Base-by-base conservation (phyloP, 2,329 filamentous ascomycete genomes). In the Penicillium hordei region DNA sequence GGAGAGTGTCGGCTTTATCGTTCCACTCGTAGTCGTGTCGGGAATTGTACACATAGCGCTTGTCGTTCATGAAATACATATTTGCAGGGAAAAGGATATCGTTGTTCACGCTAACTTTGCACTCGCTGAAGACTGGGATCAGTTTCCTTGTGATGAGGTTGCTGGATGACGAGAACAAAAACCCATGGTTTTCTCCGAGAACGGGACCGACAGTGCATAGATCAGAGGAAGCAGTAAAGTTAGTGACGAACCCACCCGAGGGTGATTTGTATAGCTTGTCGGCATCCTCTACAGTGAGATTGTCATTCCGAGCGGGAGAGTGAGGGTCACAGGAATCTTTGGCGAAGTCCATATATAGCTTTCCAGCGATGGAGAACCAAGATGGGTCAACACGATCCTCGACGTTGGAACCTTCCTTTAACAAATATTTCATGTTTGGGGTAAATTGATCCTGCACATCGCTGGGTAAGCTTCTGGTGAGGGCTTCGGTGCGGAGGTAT, bases 41-140 rank as follows among this genome's bases (percentile, higher is more conserved):
- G 8, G 77, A 70, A 52, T 83, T 81, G 52, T 86, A 86, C 1
- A 79, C 81, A 70, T 88, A 88, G 45, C 82, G 80, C 7, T 78
- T 75, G 65, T 88, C 83, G 9, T 81, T 73, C 19, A 79, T 79
- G 60, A 86, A 82, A 66, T 89, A 89, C 81, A 89, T 88, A 49
- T 86, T 85, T 1, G 87, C 85, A 0, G 87, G 87, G 17, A 89
- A 82, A 15, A 89, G 78, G 59, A 89, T 89, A 63, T 89, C 87
- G 67, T 87, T 89, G 76, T 89, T 89, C 61, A 87, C 82, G 19
- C 82, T 81, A 38, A 89, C 77, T 68, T 89, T 89, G 73, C 86
- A 89, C 58, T 87, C 87, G 43, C 86, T 83, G 61, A 90, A 89
- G 68, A 90, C 78, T 21, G 87, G 87, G 44, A 88, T 81, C 19